Evolutionary conservation across 2,329 filamentous ascomycete species (phyloP), one percentile per base, ranked within the genome.

Genomic region (Pseudocercospora macadamiae): DNA sequence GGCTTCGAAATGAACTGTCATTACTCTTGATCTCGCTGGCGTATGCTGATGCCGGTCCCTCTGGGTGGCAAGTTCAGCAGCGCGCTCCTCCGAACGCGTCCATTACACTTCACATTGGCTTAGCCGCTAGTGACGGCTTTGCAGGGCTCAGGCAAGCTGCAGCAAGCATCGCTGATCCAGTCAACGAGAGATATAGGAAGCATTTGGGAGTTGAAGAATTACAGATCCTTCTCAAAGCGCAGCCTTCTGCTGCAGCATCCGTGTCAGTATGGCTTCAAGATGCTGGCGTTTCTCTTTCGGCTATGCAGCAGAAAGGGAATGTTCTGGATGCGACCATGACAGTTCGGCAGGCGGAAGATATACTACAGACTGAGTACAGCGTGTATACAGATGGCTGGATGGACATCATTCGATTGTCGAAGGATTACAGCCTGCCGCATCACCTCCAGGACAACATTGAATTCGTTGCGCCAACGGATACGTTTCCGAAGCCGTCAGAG

Each of bases 371-470:
- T 12, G 45, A 19, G 7, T 64, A 61, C 25, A 32, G 34, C 18
- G 49, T 51, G 9, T 64, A 52, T 30, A 47, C 36, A 2, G 55
- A 61, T 28, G 59, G 51, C n/a, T 48, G 30, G 14, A 26, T 12
- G n/a, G 56, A 56, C 42, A 37, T 62, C 10, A 26, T 60, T 18
- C 52, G 62, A 7, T 47, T n/a, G n/a, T n/a, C 56, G 3, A 51
- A 64, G 28, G 10, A 18, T 8, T 60, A 26, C 42, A 28, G 30
- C 36, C 16, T 62, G 18, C 57, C 56, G 25, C 26, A 39, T 14
- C 21, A 14, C 14, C 4, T 64, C 10, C 34, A 32, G n/a, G 32
- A 47, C 23, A 25, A 23, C 23, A 47, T 47, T 6, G 23, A 47
- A 7, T 47, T 47, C 23, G 44, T 47, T 14, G 9, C 44, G 21